Evolutionary conservation across 805 yeast species (phyloP), one percentile per base, ranked within the genome.

Genomic region (Pichia californica): DNA sequence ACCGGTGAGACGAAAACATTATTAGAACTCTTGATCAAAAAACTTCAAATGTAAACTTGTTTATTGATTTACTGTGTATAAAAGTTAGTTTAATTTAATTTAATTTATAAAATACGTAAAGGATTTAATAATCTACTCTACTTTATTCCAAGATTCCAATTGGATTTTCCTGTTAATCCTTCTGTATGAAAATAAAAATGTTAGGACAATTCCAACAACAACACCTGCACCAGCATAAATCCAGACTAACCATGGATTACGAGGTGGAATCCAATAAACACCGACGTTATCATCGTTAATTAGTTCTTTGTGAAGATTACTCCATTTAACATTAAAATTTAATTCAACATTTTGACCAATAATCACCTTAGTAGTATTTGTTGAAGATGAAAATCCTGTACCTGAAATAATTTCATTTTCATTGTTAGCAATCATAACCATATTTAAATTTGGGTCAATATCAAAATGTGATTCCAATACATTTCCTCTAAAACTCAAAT

Each of bases 381-480:
- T 68, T n/a, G 83, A 76, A 6, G 83, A 66, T 10, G 83, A 70
- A 65, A 75, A 81, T 3, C 78, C 82, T 29, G 74, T 60, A 2
- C 79, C 77, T 35, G 80, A 70, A 18, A 82, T 63, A 10, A 81
- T 62, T 5, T 76, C 52, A 21, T 52, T 48, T 3, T 51, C 45
- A 7, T 49, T 35, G 27, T 50, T 50, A 15, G 63, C 62, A 28
- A 70, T 59, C 43, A 79, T 58, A 2, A 81, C 46, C 14, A 81
- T 64, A 53, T 81, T 82, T 55, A 83, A 37, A 27, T 68, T 58
- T 8, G 75, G 64, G 55, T 83, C 88, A 37, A 83, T 62, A 52
- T 83, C 88, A 46, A 83, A 62, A 62, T 83, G 89, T 32, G 81
- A 71, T 36, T 79, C 80, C 51, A 77, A 78, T 31, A 82, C 71